These are phyloP conservation scores for Lachancea fermentati DNA, from an alignment of 805 yeast genomes.

Conservation along the genomic window DNA sequence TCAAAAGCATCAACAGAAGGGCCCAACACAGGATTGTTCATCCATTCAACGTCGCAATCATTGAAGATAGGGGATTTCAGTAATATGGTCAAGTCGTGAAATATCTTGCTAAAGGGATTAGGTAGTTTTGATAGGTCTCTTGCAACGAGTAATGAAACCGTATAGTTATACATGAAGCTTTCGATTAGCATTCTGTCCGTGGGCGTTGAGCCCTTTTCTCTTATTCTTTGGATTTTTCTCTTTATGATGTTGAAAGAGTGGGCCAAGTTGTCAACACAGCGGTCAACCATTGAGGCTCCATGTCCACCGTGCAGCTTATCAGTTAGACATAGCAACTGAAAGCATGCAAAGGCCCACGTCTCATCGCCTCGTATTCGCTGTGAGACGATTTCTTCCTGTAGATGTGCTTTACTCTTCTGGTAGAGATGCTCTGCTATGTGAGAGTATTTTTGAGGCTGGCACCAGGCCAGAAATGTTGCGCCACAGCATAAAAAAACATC, in stretches of 20 bases:
- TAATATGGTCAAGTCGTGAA: conserved; percentile 12
- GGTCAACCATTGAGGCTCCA: conserved; percentile 15
- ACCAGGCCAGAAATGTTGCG: conserved; percentile 20
- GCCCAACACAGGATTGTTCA: conserved; percentile 39
- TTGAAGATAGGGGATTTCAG: conserved; percentile 22
- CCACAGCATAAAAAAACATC: conserved; percentile 19
- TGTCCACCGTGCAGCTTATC: conserved; percentile 17
- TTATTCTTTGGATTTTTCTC: conserved; percentile 10
- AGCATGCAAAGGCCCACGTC: conserved; percentile 19
- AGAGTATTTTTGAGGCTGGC: conserved; percentile 16
- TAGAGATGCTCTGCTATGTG: conserved; percentile 15
- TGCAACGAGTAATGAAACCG: conserved; percentile 17
- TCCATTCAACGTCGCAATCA: conserved; percentile 32
- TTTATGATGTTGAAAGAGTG: conserved; percentile 18
- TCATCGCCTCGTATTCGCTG: conserved; percentile 15
- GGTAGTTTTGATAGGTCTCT: conserved; percentile 15
- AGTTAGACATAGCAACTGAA: conserved; percentile 15
- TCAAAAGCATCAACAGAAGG: conserved; percentile 35
- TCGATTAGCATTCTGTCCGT: conserved; percentile 19
- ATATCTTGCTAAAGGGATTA: conserved; percentile 14
- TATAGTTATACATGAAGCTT: conserved; percentile 19
- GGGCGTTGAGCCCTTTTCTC: conserved; percentile 11
- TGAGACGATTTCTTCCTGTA: conserved; percentile 10
- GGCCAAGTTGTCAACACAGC: conserved; percentile 16
- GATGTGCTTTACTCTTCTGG: conserved; percentile 11